Evolutionary conservation across 768 basidiomycete genomes (phyloP).

Genomic region (Cyclocybe aegerita): DNA sequence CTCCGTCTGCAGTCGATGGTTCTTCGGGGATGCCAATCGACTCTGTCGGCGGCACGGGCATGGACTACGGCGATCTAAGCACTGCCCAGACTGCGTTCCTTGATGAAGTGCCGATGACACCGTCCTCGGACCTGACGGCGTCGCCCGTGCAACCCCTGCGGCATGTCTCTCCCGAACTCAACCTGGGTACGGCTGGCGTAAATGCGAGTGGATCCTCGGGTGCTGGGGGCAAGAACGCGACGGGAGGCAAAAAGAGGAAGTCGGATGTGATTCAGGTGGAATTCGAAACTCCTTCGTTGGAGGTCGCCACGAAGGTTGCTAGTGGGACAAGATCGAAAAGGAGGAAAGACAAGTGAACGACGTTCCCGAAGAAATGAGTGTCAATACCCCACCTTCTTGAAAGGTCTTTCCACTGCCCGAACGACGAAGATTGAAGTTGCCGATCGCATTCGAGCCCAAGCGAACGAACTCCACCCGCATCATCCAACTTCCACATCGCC

Average conservation of each 20-base stretch:
- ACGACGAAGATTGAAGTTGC: no score
- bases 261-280: slow-evolving; percentile 12
- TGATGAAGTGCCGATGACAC: slow-evolving; percentile 26
- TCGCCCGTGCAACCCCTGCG: slow-evolving; percentile 23
- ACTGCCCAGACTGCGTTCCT: slow-evolving; percentile 22
- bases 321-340: slow-evolving; percentile 14
- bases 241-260: slow-evolving; percentile 17
- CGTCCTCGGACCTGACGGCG: slow-evolving; percentile 16
- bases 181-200: slow-evolving; percentile 8
- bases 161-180: slow-evolving; percentile 18
- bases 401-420: no score
- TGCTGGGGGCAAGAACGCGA: slow-evolving; percentile 15
- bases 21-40: not conserved
- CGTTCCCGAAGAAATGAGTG: no score
- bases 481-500: no score
- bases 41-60: slow-evolving; percentile 1
- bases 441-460: no score
- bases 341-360: slow-evolving; percentile 10
- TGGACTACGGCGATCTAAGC: slow-evolving; percentile 13
- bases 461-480: no score
- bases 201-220: slow-evolving; percentile 1
- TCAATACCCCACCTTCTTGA: no score
- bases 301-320: not conserved
- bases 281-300: not conserved
- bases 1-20: not conserved